Conservation (phyloP, 768 basidiomycete genomes). For the Lactifluus subvellereus region DNA sequence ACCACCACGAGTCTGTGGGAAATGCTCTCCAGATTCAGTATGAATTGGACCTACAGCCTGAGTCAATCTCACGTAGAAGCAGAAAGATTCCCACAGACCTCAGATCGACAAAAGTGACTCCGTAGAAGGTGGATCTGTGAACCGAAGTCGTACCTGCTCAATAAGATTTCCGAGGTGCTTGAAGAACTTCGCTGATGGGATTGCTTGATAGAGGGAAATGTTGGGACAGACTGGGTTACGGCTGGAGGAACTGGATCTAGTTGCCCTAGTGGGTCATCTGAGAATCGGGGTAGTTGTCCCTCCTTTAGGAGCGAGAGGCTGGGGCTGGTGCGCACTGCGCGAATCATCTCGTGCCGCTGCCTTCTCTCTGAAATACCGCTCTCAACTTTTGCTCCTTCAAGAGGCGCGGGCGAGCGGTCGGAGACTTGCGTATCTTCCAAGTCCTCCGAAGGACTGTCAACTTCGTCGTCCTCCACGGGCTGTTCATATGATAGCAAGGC, state of each 20-base stretch:
- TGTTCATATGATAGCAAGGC: constrained; percentile 24
- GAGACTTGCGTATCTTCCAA: constrained; percentile 26
- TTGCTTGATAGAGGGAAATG: constrained; percentile 46
- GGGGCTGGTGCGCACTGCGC: constrained; percentile 69
- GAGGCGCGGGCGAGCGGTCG: constrained; percentile 18
- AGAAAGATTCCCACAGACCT: constrained; percentile 43
- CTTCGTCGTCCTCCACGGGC: constrained; percentile 37
- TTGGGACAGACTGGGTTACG: constrained; percentile 69
- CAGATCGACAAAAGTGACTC: constrained; percentile 83
- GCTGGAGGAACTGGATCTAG: constrained; percentile 41
- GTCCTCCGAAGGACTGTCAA: constrained; percentile 35
- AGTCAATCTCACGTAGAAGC: constrained; percentile 7
- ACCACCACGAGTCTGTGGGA: constrained; percentile 87
- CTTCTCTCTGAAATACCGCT: not conserved
- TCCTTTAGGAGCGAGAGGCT: constrained; percentile 56
- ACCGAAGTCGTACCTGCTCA: constrained; percentile 61
- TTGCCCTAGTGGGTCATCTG: constrained; percentile 73
- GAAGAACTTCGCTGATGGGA: constrained; percentile 41
- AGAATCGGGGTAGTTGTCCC: constrained; percentile 48
- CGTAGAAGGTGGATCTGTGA: constrained; percentile 71
- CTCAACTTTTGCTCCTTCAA: constrained; percentile 22
- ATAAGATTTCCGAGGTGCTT: constrained; percentile 47
- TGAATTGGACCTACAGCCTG: constrained; percentile 64
- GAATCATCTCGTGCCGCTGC: constrained; percentile 41
- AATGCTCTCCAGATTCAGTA: constrained; percentile 86